Evolutionary conservation across 148 eudicot species (phyloP).

Genomic region (Polygonum maritimum): DNA sequence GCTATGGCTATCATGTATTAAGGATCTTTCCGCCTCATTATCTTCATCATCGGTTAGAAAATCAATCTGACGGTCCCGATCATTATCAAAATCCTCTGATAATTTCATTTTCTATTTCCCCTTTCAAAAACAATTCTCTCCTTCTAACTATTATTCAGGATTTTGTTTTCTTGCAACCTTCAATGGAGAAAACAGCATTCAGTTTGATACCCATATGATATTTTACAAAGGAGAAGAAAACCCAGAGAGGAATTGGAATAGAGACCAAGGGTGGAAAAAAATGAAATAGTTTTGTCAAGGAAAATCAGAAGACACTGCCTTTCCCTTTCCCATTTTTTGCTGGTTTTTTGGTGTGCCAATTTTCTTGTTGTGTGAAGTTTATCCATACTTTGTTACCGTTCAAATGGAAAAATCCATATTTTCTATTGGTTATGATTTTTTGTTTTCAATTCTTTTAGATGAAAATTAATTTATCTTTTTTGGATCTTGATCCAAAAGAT

Average conservation of each 20-base stretch:
- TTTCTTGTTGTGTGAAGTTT: background rate
- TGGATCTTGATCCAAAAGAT: background rate
- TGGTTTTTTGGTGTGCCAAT: background rate
- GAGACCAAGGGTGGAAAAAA: background rate
- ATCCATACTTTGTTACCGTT: background rate
- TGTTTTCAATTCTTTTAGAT: background rate
- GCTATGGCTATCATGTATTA: background rate
- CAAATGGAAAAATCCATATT: background rate
- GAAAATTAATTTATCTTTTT: background rate
- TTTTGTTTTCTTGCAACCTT: background rate
- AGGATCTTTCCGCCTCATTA: constrained; percentile 5
- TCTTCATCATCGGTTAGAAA: constrained; percentile 9
- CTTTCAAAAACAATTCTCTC: background rate
- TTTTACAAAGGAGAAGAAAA: background rate
- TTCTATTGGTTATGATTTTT: background rate
- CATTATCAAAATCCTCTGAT: constrained; percentile 6
- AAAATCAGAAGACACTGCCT: background rate
- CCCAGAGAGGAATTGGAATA: background rate
- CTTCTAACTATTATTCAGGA: background rate
- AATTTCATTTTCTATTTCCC: background rate
- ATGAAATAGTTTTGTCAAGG: background rate
- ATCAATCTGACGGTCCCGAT: constrained; percentile 6
- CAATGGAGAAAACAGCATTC: background rate
- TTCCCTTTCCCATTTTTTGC: background rate
- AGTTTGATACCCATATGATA: background rate